These are phyloP conservation scores for Leccinum imitatum DNA, from an alignment of 768 basidiomycete genomes.

Conservation along the genomic window DNA sequence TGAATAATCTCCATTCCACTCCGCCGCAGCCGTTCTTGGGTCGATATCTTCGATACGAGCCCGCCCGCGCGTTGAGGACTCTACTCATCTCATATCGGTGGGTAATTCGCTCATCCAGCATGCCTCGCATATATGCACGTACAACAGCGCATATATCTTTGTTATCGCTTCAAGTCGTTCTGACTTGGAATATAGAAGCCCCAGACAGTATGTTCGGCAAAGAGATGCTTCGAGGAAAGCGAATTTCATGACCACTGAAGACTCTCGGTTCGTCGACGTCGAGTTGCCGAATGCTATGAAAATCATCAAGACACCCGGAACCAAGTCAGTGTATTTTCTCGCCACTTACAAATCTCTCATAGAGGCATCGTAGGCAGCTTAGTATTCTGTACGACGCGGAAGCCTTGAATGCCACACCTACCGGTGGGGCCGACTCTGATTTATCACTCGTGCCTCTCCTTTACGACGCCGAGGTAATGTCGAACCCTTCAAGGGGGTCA, in stretches of 20 bases:
- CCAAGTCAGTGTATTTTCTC: conserved; percentile 44
- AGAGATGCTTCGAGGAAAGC: conserved; percentile 17
- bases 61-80: conserved; percentile 72
- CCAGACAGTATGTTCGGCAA: conserved; percentile 23
- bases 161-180: background rate
- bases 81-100: conserved; percentile 76
- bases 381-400: conserved; percentile 56
- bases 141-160: conserved; percentile 24
- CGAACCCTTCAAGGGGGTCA: background rate
- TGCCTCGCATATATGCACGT: conserved; percentile 15
- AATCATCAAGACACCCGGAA: conserved; percentile 50
- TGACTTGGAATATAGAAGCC: conserved; percentile 16
- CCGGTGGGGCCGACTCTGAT: conserved; percentile 17
- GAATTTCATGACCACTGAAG: conserved; percentile 13
- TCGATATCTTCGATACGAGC: conserved; percentile 72
- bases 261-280: conserved; percentile 38
- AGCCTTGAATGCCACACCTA: conserved; percentile 35
- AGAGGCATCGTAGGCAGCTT: conserved; percentile 31
- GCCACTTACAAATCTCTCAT: background rate
- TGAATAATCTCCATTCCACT: conserved; percentile 55
- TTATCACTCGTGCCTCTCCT: conserved; percentile 57
- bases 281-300: conserved; percentile 62
- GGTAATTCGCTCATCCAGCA: conserved; percentile 9
- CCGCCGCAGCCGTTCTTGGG: conserved; percentile 68
- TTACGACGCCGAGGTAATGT: conserved; percentile 58